Evolutionary conservation across 371 early-diverging fungal genomes (phyloP).

Genomic region (Cokeromyces recurvatus): DNA sequence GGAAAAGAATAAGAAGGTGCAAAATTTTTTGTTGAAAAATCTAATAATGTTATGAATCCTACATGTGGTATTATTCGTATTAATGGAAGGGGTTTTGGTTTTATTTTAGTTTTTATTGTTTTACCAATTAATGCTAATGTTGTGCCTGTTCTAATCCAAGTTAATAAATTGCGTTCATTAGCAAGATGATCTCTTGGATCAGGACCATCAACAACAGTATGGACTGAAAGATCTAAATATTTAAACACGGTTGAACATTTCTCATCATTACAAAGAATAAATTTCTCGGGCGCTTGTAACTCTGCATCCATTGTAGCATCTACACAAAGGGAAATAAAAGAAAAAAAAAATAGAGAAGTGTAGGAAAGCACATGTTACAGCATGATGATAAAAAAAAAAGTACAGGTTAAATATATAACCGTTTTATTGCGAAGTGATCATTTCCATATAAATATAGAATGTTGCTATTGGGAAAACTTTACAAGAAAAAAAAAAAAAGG

Average conservation of each 20-base stretch:
- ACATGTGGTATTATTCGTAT: too few species aligned
- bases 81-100: too few species aligned
- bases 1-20: slow-evolving; percentile 36
- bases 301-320: slow-evolving; percentile 15
- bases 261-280: slow-evolving; percentile 28
- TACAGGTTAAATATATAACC: too few species aligned
- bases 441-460: too few species aligned
- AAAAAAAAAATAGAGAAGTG: too few species aligned
- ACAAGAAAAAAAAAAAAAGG: too few species aligned
- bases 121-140: slow-evolving; percentile 36
- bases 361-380: too few species aligned
- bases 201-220: slow-evolving; percentile 34
- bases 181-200: slow-evolving; percentile 45
- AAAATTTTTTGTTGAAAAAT: slow-evolving; percentile 29
- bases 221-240: slow-evolving; percentile 29
- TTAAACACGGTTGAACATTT: slow-evolving; percentile 32
- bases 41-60: slow-evolving; percentile 41
- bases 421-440: too few species aligned
- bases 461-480: too few species aligned
- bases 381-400: too few species aligned
- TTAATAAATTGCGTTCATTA: slow-evolving; percentile 31
- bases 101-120: background rate
- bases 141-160: slow-evolving; percentile 38
- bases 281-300: slow-evolving; percentile 23
- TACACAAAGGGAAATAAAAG: slow-evolving; percentile 1